Evolutionary conservation across 805 yeast genomes (phyloP).

Genomic region (Dipodascus albidus): DNA sequence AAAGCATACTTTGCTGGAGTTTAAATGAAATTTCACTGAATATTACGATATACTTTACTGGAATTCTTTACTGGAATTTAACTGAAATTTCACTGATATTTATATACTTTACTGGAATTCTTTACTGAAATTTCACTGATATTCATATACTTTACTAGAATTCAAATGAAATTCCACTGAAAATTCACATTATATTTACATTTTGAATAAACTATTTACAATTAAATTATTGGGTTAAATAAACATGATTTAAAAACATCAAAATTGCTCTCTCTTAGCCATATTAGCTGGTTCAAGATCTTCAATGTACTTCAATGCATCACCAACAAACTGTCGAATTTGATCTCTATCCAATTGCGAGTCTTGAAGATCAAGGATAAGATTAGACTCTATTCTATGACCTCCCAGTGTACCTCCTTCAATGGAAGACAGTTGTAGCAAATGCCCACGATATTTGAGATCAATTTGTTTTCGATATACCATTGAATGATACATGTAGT

Average conservation of each 20-base stretch:
- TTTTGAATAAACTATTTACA: neutral
- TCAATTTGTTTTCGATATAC: constrained; percentile 36
- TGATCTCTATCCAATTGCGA: constrained; percentile 8
- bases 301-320: constrained; percentile 11
- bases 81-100: too few species aligned
- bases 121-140: too few species aligned
- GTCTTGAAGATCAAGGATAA: constrained; percentile 28
- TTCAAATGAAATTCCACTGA: too few species aligned
- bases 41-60: too few species aligned
- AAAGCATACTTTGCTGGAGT: too few species aligned
- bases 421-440: constrained; percentile 33
- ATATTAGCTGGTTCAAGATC: constrained; percentile 2
- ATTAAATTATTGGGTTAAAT: neutral
- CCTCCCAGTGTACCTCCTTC: constrained; percentile 57
- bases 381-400: constrained; percentile 35
- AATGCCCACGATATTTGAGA: constrained; percentile 26
- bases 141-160: too few species aligned
- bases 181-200: too few species aligned
- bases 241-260: neutral
- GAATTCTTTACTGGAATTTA: too few species aligned
- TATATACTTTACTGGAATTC: too few species aligned
- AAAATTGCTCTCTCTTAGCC: neutral
- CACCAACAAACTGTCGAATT: constrained; percentile 8
- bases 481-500: constrained; percentile 35
- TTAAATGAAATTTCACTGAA: too few species aligned